Conservation (phyloP, 495 filamentous ascomycete genomes). For the Cryomyces minteri region DNA sequence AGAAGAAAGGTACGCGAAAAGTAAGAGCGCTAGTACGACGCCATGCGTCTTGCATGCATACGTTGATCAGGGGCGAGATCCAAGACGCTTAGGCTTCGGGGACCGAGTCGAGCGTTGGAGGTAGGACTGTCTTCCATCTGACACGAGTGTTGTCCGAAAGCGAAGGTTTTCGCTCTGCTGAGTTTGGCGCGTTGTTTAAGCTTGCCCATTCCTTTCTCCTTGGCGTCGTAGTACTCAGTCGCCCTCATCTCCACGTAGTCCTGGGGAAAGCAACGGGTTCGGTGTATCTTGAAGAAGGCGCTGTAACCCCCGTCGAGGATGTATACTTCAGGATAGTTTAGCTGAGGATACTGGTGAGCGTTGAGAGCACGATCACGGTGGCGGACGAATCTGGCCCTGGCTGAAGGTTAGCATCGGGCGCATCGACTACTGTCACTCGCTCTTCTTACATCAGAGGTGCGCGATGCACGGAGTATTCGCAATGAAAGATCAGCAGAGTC, state of each 20-base stretch:
- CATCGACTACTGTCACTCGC: neutral
- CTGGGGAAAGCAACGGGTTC: slow-evolving; percentile 69
- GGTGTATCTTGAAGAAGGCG: slow-evolving; percentile 65
- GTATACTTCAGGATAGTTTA: slow-evolving; percentile 91
- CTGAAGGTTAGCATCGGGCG: slow-evolving; percentile 5
- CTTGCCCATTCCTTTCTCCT: slow-evolving; percentile 83
- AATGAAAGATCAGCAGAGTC: slow-evolving; percentile 82
- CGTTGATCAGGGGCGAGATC: too few relatives aligned
- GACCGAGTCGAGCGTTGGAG: neutral
- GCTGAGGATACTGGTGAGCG: slow-evolving; percentile 60
- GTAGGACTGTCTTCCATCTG: slow-evolving; percentile 65
- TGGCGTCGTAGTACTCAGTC: slow-evolving; percentile 73
- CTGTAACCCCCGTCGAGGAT: slow-evolving; percentile 95
- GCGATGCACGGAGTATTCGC: slow-evolving; percentile 84
- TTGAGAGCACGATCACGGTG: slow-evolving; percentile 72
- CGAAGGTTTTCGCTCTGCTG: slow-evolving; percentile 80
- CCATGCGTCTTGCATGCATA: too few relatives aligned
- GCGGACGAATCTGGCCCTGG: slow-evolving; percentile 62
- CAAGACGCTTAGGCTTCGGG: neutral
- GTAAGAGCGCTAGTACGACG: too few relatives aligned
- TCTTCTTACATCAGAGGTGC: slow-evolving; percentile 71
- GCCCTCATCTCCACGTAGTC: slow-evolving; percentile 92
- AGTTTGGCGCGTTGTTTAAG: slow-evolving; percentile 65
- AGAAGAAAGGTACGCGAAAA: too few relatives aligned
- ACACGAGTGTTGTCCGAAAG: slow-evolving; percentile 54